Base-by-base conservation (phyloP, 1,139 yeast genomes). In the Yamadazyma diospyri region DNA sequence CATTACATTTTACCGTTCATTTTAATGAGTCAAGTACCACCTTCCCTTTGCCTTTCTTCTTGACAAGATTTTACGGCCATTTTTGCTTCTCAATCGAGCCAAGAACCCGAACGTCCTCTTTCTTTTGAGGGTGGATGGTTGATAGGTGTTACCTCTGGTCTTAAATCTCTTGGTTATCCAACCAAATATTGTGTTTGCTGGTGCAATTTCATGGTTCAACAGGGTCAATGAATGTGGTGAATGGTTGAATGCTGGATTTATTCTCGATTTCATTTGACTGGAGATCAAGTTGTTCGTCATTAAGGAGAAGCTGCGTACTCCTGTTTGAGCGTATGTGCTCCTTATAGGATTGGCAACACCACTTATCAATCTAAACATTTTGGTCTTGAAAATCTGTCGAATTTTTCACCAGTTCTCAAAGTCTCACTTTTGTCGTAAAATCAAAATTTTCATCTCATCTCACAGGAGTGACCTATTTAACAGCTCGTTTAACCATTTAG, bases 91-190 rank as follows among this genome's bases (percentile, higher is more conserved):
- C 59, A 84, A 74, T 54, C 97, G 78, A n/a, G 95, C 92, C 51
- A 92, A 69, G 49, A 89, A 92, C 0, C 98, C 98, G 41, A 85
- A 73, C 22, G 84, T 81, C 61, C 96, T 81, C 68, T 92, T 92
- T 57, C 97, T 76, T 55, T 85, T 87, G 43, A 86, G 66, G 1
- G 94, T 88, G 38, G 89, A 82, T 29, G 98, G 97, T 59, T 89
- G 97, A 60, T 83, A 92, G 15, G 95, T 87, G 62, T 87, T 84
- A 61, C 98, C 98, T 67, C 95, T 78, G 18, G 88, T 71, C 55
- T 84, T 81, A 81, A 89, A 81, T 65, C 96, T 76, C 62, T 69
- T 61, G 53, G 73, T 74, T 48, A 72, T 50, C 44, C 76, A 59
- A 52, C 74, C 59, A 36, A 62, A 37, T 6, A 62, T 39, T 24